These are phyloP conservation scores for Pholiota adiposa DNA, from an alignment of 1,284 basidiomycete genomes.

Conservation along the genomic window DNA sequence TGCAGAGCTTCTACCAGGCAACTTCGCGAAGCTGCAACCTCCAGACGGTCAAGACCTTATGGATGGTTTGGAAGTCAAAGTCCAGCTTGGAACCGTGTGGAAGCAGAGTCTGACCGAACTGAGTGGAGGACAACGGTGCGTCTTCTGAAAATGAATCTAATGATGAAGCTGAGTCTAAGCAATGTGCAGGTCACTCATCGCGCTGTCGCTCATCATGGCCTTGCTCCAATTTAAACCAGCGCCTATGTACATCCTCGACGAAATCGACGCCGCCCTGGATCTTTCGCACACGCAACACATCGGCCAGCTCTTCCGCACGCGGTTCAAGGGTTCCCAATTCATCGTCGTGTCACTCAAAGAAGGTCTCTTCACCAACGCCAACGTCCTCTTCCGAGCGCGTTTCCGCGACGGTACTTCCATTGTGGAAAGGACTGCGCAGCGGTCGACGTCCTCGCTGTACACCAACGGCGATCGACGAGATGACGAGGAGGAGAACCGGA, in stretches of 20 bases:
- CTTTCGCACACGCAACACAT: constrained; percentile 98
- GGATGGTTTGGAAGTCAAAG: constrained; percentile 96
- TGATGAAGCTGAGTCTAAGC: constrained; percentile 2
- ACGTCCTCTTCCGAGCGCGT: constrained; percentile 91
- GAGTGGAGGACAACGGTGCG: constrained; percentile 94
- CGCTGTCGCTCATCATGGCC: constrained; percentile 97
- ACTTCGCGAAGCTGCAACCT: constrained; percentile 94
- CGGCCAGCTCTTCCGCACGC: constrained; percentile 92
- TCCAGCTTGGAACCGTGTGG: constrained; percentile 95
- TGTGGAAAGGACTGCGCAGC: constrained; percentile 78
- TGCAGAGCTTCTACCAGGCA: constrained; percentile 94
- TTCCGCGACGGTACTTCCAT: constrained; percentile 93
- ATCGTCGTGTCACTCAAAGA: constrained; percentile 98
- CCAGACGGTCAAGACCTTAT: constrained; percentile 94
- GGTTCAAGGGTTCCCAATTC: constrained; percentile 99
- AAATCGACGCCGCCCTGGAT: constrained; percentile 97
- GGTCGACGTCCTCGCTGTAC: constrained; percentile 51
- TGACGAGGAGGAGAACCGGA: constrained; percentile 32
- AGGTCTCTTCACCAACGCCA: constrained; percentile 97
- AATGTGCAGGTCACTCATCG: constrained; percentile 83
- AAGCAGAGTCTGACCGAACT: constrained; percentile 97
- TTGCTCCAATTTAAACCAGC: constrained; percentile 98
- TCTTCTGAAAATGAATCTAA: constrained; percentile 11
- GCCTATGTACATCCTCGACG: constrained; percentile 99
- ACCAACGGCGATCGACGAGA: constrained; percentile 32